phyloP scores from a whole-genome alignment of 257 asterid species.

The Gentiana macrophylla region DNA sequence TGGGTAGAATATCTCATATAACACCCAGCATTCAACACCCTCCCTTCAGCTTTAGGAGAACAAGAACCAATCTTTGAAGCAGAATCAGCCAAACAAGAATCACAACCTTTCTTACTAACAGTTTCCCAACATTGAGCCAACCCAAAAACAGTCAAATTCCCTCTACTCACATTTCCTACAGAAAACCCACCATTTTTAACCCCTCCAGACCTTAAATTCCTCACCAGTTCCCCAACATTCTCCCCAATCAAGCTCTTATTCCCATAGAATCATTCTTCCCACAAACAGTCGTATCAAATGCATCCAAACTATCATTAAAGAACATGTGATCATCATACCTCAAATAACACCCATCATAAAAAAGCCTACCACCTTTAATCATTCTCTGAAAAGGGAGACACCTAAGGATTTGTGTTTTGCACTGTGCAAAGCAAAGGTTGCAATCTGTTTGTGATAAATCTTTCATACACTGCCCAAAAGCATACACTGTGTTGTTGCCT shows the following conservation, averaged over 20 bases:
- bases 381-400: conserved; percentile 49
- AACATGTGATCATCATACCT: conserved; percentile 53
- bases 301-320: conserved; percentile 45
- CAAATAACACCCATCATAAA: conserved; percentile 52
- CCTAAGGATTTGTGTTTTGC: conserved; percentile 33
- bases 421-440: conserved; percentile 49
- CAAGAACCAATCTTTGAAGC: conserved; percentile 31
- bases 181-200: conserved; percentile 45
- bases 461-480: conserved; percentile 58
- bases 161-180: conserved; percentile 25
- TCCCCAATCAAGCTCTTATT: conserved; percentile 28
- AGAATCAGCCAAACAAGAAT: conserved; percentile 37
- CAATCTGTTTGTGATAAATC: conserved; percentile 51
- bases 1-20: conserved; percentile 52
- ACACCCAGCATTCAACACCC: conserved; percentile 63
- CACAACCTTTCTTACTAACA: conserved; percentile 40
- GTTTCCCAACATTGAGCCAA: conserved; percentile 75
- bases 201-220: conserved; percentile 33
- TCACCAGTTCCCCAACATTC: conserved; percentile 31
- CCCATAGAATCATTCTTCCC: conserved; percentile 39
- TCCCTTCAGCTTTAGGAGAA: conserved; percentile 46
- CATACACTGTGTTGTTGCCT: conserved; percentile 43
- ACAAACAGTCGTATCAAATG: conserved; percentile 37
- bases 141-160: conserved; percentile 54
- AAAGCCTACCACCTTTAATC: conserved; percentile 34